Base-by-base conservation (phyloP, 148 eudicot species). In the Chenopodium suecicum region DNA sequence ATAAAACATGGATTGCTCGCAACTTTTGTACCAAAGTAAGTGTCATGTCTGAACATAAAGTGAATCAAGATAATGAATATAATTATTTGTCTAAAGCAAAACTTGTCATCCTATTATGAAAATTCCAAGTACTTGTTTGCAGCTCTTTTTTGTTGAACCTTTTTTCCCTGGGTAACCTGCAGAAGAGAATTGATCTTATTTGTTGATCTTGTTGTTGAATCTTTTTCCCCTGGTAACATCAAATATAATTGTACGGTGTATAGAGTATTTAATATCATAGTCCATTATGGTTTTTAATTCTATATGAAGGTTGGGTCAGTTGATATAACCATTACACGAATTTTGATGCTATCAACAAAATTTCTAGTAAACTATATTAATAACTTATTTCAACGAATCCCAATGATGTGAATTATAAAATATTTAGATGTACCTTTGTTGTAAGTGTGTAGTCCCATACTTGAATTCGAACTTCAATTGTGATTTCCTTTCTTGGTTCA, bases 11-110 rank as follows among this genome's bases (percentile, higher is more conserved):
- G 95, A 32, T 83, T 92, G 85, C 78, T 94, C 81, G 98, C 99
- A 58, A 97, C 99, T 88, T 91, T 97, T 89, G 80, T 91, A 76
- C 99, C 99, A 44, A 97, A 97, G 99, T 94, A 86, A 52, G 95
- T 89, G 75, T 78, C 54, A 34, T 31, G 37, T 7, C 71, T 68
- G 56, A 76, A 4, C 70, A 4, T 9, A 41, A 69, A 78, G 27
- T 4, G 7, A 34, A 34, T 10, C 19, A 37, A 16, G 46, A 32
- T 34, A 9, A 62, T 62, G 60, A 54, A 54, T 54, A 54, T 22
- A 23, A 62, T 62, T 20, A 0, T 22, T 62, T 8, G 25, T 62
- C 65, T 62, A 19, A 23, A 62, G 23, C 25, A 62, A 5, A 22
- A 62, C 9, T 62, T 62, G 25, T 62, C 65, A 19, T 10, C 25